These are phyloP conservation scores for Begonia masoniana DNA, from an alignment of 306 rosid species.

Conservation along the genomic window DNA sequence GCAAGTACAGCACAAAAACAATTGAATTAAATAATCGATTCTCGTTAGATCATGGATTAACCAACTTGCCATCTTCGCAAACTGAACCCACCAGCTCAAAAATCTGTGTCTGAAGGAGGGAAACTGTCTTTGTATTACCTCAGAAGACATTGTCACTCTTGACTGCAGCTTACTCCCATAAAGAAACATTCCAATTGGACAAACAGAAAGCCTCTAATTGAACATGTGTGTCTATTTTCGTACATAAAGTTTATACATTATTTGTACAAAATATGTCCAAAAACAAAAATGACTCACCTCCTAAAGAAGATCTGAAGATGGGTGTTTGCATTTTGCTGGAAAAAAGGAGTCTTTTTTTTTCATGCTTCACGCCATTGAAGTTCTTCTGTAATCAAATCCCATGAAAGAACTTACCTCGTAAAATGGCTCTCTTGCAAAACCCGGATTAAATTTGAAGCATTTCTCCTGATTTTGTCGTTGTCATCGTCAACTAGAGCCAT, in stretches of 20 bases:
- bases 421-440: constrained; percentile 19
- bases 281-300: constrained; percentile 40
- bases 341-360: constrained; percentile 15
- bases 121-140: too few relatives aligned
- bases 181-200: too few relatives aligned
- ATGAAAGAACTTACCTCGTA: not conserved
- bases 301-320: constrained; percentile 8
- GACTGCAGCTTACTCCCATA: too few relatives aligned
- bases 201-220: not conserved
- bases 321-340: constrained; percentile 13
- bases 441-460: constrained; percentile 42
- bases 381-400: not conserved
- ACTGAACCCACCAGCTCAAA: too few relatives aligned
- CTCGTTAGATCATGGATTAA: too few relatives aligned
- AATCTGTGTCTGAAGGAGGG: too few relatives aligned
- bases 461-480: constrained; percentile 45
- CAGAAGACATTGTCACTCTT: too few relatives aligned
- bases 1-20: too few relatives aligned
- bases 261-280: constrained; percentile 39
- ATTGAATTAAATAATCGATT: too few relatives aligned
- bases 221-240: constrained; percentile 30
- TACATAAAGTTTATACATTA: constrained; percentile 20
- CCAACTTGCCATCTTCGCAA: too few relatives aligned
- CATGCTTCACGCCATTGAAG: not conserved
- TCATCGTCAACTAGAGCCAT: constrained; percentile 35